Percentiles rank a stretch among this genome's conserved stretches.
Conservation (phyloP, 805 yeast genomes). For the Wickerhamiella azyma region DNA sequence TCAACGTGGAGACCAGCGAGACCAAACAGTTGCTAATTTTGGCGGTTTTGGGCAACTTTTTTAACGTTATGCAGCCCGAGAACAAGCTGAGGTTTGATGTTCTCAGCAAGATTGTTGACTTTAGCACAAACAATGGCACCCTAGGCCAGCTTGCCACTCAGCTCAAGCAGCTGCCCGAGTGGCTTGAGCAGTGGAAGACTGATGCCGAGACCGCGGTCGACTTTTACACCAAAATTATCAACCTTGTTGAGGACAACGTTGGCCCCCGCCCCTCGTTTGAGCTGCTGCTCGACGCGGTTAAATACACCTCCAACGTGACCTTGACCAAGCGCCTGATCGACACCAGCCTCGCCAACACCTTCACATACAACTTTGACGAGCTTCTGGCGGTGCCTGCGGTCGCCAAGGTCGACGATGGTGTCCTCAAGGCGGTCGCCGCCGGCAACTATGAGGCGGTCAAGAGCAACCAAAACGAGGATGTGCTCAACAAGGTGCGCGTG, state of each 20-base stretch:
- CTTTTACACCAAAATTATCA: slow-evolving; percentile 20
- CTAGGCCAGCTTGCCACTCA: slow-evolving; percentile 26
- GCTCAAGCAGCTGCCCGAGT: slow-evolving; percentile 25
- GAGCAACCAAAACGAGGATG: slow-evolving; percentile 9
- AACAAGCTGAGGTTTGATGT: slow-evolving; percentile 23
- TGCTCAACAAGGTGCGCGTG: slow-evolving; percentile 20
- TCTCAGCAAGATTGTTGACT: slow-evolving; percentile 24
- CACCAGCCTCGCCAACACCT: slow-evolving; percentile 18
- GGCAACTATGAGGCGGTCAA: slow-evolving; percentile 22
- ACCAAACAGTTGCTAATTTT: slow-evolving; percentile 23
- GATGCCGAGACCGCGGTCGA: slow-evolving; percentile 18
- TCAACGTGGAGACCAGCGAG: slow-evolving; percentile 18
- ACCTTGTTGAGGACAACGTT: slow-evolving; percentile 11
- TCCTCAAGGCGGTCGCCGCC: slow-evolving; percentile 21
- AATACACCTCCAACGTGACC: slow-evolving; percentile 6
- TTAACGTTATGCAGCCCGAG: slow-evolving; percentile 26
- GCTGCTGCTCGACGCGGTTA: slow-evolving; percentile 19
- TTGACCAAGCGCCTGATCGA: slow-evolving; percentile 19
- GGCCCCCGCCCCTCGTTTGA: slow-evolving; percentile 10
- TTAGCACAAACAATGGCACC: slow-evolving; percentile 25
- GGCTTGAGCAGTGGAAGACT: slow-evolving; percentile 28
- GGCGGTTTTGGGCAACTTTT: slow-evolving; percentile 27
- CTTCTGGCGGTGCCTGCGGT: slow-evolving; percentile 23
- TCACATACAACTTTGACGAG: slow-evolving; percentile 22
- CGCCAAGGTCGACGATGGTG: slow-evolving; percentile 17